Evolutionary conservation across 805 yeast genomes (phyloP), one percentile per base, ranked within the genome.

Genomic region (Wickerhamiella kazuoi): DNA sequence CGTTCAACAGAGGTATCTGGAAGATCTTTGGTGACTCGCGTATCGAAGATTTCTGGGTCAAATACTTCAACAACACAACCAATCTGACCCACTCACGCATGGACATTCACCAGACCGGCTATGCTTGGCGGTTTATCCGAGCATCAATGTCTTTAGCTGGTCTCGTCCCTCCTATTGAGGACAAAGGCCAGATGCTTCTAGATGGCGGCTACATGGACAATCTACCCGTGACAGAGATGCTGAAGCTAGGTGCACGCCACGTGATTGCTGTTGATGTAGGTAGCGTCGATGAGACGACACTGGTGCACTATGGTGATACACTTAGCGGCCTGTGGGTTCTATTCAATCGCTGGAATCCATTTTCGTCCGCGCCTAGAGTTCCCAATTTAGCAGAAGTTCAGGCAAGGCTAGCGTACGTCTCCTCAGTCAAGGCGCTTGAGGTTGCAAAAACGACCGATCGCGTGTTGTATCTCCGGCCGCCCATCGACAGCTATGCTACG

Each of bases 101-200:
- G 93, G 98, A 90, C 49, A 73, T 87, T 21, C 98, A 87, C 53
- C 73, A 82, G 4, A 69, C 77, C 29, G 98, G 98, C 2, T 82
- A 81, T 52, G 86, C 94, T 11, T 87, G 98, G 98, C 64, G 96
- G 45, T 90, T 79, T 49, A 79, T 87, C 35, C 65, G 98, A 37
- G 98, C 98, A 0, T 82, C 95, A 0, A 87, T 87, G 98, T 79
- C 95, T 0, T 64, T 87, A 37, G 97, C 97, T 1, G 96, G 97
- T 0, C 63, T 90, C 30, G 62, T 87, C 19, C 98, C 98, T 3
- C 72, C 73, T 1, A 64, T 90, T 19, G 77, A 90, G 3, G 90
- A 75, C 50, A 75, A 81, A 40, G 98, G 98, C 0, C 73, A 79
- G 30, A 87, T 87, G 97, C 60, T 90, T 21, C 61, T 90, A 33